phyloP scores from a whole-genome alignment of 371 early-diverging fungal species.

The Apophysomyces trapeziformis region DNA sequence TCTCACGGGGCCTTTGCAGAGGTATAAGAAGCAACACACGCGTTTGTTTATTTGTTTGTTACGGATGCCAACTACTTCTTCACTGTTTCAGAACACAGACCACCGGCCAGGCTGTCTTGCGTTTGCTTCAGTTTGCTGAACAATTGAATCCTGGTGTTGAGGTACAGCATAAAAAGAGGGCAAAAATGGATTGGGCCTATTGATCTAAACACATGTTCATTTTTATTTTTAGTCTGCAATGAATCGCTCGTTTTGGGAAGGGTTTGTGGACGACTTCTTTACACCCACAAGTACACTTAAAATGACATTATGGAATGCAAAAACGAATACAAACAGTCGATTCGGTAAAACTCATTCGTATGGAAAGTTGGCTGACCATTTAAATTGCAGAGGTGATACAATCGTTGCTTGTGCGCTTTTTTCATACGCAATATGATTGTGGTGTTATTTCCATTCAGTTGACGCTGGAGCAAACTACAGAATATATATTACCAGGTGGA shows the following conservation, averaged over 20 bases:
- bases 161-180: slow-evolving; percentile 21
- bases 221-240: slow-evolving; percentile 15
- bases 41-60: slow-evolving; percentile 9
- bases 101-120: slow-evolving; percentile 43
- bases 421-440: slow-evolving; percentile 47
- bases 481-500: slow-evolving; percentile 42
- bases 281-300: slow-evolving; percentile 29
- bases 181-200: slow-evolving; percentile 3
- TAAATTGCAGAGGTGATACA: slow-evolving; percentile 33
- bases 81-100: slow-evolving; percentile 9
- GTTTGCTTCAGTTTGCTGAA: slow-evolving; percentile 49
- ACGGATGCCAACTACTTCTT: slow-evolving; percentile 5
- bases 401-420: slow-evolving; percentile 33
- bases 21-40: slow-evolving; percentile 4
- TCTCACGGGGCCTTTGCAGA: slow-evolving; percentile 10
- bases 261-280: slow-evolving; percentile 43
- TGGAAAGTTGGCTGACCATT: slow-evolving; percentile 2
- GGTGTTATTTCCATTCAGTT: slow-evolving; percentile 46
- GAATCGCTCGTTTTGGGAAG: slow-evolving; percentile 39
- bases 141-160: slow-evolving; percentile 40
- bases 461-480: slow-evolving; percentile 45
- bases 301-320: slow-evolving; percentile 32
- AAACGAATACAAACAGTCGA: slow-evolving; percentile 22
- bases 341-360: slow-evolving; percentile 31
- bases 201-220: slow-evolving; percentile 6